phyloP scores from a whole-genome alignment of 2,329 filamentous ascomycete genomes.

The Arthrobotrys megalospora region DNA sequence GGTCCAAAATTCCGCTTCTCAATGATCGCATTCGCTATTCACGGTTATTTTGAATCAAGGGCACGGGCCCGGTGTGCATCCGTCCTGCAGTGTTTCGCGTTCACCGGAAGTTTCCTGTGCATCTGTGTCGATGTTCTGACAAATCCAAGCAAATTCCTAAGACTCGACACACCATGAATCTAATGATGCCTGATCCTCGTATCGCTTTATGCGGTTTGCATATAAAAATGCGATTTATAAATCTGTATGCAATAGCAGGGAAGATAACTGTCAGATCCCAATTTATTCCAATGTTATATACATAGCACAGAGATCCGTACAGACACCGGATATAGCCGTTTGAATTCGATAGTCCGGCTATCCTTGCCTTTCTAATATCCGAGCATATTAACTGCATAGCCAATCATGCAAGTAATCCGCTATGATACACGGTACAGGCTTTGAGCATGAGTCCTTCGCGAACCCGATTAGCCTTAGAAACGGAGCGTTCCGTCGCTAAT shows the following conservation, averaged over 20 bases:
- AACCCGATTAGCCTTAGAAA: not conserved
- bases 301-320: not conserved
- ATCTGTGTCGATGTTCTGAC: slow-evolving; percentile 31
- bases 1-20: not conserved
- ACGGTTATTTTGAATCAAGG: slow-evolving; percentile 2
- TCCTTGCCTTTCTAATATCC: slow-evolving; percentile 17
- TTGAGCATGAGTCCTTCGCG: not conserved
- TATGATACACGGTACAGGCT: slow-evolving; percentile 21
- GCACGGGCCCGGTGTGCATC: not conserved
- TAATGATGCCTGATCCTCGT: slow-evolving; percentile 22
- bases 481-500: not conserved
- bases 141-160: slow-evolving; percentile 16
- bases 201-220: slow-evolving; percentile 14
- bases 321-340: slow-evolving; percentile 20
- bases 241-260: slow-evolving; percentile 9
- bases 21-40: slow-evolving; percentile 12
- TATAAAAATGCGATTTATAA: slow-evolving; percentile 31
- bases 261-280: slow-evolving; percentile 25
- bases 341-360: slow-evolving; percentile 20
- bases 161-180: not conserved
- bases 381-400: slow-evolving; percentile 18
- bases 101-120: slow-evolving; percentile 21
- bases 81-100: not conserved
- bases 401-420: slow-evolving; percentile 30
- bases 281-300: slow-evolving; percentile 21